Conservation (phyloP, 805 yeast genomes). For the Ogataea glucozyma region DNA sequence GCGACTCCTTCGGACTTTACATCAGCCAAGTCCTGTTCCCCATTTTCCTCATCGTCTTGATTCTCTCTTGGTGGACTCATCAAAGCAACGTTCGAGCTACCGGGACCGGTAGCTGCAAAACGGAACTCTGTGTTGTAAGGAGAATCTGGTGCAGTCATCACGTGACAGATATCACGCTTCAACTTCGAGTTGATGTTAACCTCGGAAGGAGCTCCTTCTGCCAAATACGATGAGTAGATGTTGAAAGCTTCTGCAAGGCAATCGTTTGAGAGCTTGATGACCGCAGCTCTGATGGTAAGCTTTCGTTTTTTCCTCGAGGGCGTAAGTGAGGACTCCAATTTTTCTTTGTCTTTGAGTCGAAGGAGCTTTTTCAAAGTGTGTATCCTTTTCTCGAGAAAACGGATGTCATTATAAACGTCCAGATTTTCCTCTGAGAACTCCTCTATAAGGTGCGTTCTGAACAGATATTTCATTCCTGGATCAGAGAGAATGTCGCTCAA, state of each 20-base stretch:
- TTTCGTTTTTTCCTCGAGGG: conserved; percentile 27
- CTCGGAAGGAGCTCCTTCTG: conserved; percentile 66
- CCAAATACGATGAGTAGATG: conserved; percentile 65
- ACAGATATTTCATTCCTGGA: conserved; percentile 73
- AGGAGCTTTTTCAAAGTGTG: conserved; percentile 42
- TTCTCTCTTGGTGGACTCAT: not conserved
- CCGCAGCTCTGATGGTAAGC: conserved; percentile 39
- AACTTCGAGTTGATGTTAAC: conserved; percentile 58
- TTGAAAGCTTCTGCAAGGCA: conserved; percentile 63
- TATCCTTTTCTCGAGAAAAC: conserved; percentile 50
- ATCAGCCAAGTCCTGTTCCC: too few relatives aligned
- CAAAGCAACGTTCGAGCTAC: not conserved
- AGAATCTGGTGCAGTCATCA: conserved; percentile 18
- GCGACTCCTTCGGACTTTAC: not conserved
- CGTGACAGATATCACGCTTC: conserved; percentile 18
- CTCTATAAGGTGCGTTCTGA: conserved; percentile 61
- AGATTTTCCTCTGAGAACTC: conserved; percentile 75
- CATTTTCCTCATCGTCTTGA: not conserved
- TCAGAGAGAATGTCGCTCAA: conserved; percentile 56
- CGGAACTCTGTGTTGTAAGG: conserved; percentile 1
- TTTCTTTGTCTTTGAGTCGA: conserved; percentile 31
- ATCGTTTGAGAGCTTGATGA: conserved; percentile 47
- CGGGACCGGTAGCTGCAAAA: not conserved
- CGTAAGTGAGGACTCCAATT: conserved; percentile 14
- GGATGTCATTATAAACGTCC: conserved; percentile 66